These are phyloP conservation scores for Colletotrichum horii DNA, from an alignment of 2,329 filamentous ascomycete species.

Conservation along the genomic window DNA sequence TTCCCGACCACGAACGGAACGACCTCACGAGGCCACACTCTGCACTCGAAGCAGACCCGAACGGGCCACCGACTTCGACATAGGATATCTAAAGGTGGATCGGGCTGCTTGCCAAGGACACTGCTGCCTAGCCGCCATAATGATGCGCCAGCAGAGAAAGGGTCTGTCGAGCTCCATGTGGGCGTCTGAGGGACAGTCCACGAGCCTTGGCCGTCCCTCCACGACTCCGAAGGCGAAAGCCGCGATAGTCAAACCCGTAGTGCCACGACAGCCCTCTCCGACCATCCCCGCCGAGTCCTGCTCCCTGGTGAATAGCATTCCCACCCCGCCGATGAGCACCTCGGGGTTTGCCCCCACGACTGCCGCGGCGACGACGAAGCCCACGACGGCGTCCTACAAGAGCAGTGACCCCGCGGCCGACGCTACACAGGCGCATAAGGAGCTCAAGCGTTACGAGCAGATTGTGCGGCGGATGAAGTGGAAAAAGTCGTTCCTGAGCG, in stretches of 20 bases:
- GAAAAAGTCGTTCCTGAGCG: slow-evolving; percentile 66
- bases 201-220: neutral
- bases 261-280: neutral
- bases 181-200: slow-evolving; percentile 8
- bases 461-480: slow-evolving; percentile 66
- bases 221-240: neutral
- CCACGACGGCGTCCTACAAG: neutral
- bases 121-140: neutral
- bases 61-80: neutral
- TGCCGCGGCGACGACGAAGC: neutral
- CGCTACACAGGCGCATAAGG: slow-evolving; percentile 33
- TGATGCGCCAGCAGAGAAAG: neutral
- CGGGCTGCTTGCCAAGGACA: neutral
- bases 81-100: neutral
- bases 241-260: neutral
- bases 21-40: neutral
- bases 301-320: neutral
- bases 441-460: slow-evolving; percentile 64
- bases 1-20: neutral
- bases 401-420: neutral
- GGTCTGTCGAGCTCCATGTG: slow-evolving; percentile 14
- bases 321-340: neutral
- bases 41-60: neutral
- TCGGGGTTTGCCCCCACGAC: neutral
- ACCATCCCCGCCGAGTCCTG: neutral